Evolutionary conservation across 2,329 filamentous ascomycete species (phyloP).

Genomic region (Aspergillus melleus): DNA sequence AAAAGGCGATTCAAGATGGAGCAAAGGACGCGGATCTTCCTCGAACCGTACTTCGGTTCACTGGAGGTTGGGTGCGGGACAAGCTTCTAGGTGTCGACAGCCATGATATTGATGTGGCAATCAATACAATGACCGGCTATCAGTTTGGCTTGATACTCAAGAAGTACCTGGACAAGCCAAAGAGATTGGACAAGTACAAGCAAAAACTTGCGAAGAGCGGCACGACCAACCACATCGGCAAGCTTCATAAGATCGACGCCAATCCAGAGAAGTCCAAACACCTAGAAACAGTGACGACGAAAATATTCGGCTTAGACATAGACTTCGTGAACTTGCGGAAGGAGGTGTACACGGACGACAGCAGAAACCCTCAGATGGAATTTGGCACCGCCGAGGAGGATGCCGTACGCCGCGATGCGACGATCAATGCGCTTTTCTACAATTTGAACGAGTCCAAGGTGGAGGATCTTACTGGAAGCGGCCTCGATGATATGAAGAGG

Average conservation of each 20-base stretch:
- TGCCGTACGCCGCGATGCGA: constrained; percentile 84
- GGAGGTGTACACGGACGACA: constrained; percentile 86
- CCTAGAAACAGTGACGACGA: constrained; percentile 85
- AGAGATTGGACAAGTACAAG: constrained; percentile 45
- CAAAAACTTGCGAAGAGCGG: constrained; percentile 47
- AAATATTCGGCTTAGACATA: constrained; percentile 80
- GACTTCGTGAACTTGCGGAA: constrained; percentile 94
- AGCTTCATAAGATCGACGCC: constrained; percentile 81
- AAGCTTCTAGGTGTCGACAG: constrained; percentile 49
- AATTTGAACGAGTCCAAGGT: constrained; percentile 77
- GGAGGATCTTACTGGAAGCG: constrained; percentile 79
- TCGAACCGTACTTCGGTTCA: constrained; percentile 46
- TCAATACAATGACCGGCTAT: constrained; percentile 51
- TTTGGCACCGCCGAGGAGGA: constrained; percentile 92
- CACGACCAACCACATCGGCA: constrained; percentile 66
- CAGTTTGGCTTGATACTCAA: constrained; percentile 48
- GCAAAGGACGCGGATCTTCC: constrained; percentile 22
- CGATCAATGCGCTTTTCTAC: constrained; percentile 94
- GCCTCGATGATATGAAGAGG: constrained; percentile 70
- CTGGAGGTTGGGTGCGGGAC: constrained; percentile 53
- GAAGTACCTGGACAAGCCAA: constrained; percentile 42
- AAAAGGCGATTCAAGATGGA: constrained; percentile 42
- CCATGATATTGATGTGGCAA: constrained; percentile 51
- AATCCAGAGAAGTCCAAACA: constrained; percentile 98
- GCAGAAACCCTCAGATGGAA: constrained; percentile 86